phyloP scores from a whole-genome alignment of 805 yeast genomes.

The Ogataea nitratoaversa region DNA sequence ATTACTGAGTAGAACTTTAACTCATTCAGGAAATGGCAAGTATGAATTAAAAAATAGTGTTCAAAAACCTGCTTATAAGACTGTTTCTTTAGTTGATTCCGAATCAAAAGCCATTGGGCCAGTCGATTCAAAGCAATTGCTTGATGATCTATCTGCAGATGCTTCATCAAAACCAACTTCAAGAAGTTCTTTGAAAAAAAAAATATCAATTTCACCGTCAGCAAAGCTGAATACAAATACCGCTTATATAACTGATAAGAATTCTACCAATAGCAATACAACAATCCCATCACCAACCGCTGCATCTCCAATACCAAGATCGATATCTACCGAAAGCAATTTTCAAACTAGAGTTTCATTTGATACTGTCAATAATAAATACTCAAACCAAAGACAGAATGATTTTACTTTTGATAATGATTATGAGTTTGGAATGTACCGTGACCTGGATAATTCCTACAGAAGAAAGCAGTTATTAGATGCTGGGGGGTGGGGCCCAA shows the following conservation, averaged over 20 bases:
- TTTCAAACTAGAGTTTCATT: conserved; percentile 41
- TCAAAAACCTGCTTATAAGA: conserved; percentile 19
- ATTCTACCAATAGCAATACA: neutral
- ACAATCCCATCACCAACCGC: too few species aligned
- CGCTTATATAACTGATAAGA: neutral
- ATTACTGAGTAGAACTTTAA: conserved; percentile 15
- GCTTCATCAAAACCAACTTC: neutral
- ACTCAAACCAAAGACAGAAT: too few species aligned
- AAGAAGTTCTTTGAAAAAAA: conserved; percentile 1
- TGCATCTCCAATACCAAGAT: too few species aligned
- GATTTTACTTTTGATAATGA: too few species aligned
- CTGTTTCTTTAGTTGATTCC: conserved; percentile 17
- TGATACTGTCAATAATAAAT: conserved; percentile 46
- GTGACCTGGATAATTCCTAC: conserved; percentile 5
- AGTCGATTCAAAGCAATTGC: conserved; percentile 15
- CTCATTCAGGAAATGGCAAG: conserved; percentile 22
- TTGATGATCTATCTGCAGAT: conserved; percentile 3
- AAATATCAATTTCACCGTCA: neutral
- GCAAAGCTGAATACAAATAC: neutral
- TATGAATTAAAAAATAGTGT: conserved; percentile 7
- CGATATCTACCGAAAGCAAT: too few species aligned
- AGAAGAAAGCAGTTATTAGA: conserved; percentile 11
- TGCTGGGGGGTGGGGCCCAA: conserved; percentile 24
- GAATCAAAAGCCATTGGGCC: conserved; percentile 20
- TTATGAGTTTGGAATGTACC: conserved; percentile 16